A percentile compares a stretch with the other conserved stretches of the same genome.
Evolutionary conservation across 176 grass and related monocot species (phyloP).

Genomic region (Guadua angustifolia): DNA sequence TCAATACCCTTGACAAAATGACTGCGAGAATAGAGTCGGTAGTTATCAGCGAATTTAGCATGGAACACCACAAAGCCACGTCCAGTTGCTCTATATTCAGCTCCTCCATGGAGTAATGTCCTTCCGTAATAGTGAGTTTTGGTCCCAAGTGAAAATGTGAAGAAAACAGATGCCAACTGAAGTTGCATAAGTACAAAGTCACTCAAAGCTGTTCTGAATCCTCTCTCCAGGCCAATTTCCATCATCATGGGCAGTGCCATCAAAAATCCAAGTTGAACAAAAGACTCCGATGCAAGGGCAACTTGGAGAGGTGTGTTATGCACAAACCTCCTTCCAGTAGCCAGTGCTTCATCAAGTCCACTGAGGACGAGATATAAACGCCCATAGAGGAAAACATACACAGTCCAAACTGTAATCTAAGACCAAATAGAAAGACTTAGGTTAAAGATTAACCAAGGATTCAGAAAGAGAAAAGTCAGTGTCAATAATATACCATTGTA

Average conservation of each 20-base stretch:
- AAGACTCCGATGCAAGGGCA: constrained; percentile 92
- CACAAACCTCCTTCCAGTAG: constrained; percentile 76
- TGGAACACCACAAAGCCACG: constrained; percentile 98
- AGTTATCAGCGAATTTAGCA: constrained; percentile 94
- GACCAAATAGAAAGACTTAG: constrained; percentile 23
- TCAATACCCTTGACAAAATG: constrained; percentile 99
- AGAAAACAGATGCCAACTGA: constrained; percentile 96
- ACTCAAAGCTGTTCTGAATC: constrained; percentile 92
- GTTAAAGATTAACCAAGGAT: not conserved
- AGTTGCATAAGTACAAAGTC: constrained; percentile 99
- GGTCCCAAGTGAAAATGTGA: constrained; percentile 96
- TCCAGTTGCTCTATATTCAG: constrained; percentile 93
- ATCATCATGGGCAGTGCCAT: constrained; percentile 99
- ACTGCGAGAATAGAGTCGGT: constrained; percentile 90
- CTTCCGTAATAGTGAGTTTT: constrained; percentile 97
- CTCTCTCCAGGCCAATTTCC: constrained; percentile 95
- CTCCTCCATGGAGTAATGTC: constrained; percentile 94
- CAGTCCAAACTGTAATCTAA: constrained; percentile 88
- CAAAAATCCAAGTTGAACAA: constrained; percentile 93
- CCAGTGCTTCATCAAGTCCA: constrained; percentile 80
- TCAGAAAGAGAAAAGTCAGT: not conserved
- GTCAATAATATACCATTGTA: constrained; percentile 68
- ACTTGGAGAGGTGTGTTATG: constrained; percentile 91
- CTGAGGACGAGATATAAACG: constrained; percentile 95
- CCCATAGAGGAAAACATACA: constrained; percentile 98